phyloP scores from a whole-genome alignment of 2,329 filamentous ascomycete genomes.

The Bipolaris oryzae region DNA sequence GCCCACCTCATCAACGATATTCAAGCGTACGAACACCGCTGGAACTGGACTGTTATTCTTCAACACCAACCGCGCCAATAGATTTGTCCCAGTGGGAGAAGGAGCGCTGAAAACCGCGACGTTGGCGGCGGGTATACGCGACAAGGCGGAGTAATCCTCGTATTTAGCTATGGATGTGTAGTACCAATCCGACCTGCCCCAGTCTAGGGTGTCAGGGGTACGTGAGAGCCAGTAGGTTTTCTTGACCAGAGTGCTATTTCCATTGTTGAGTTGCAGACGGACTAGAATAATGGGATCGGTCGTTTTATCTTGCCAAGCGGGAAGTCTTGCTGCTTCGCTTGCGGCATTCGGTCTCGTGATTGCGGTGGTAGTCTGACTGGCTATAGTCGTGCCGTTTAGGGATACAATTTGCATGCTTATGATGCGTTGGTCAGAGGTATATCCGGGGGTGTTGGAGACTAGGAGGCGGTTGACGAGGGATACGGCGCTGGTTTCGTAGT shows the following conservation, averaged over 20 bases:
- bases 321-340: conserved; percentile 29
- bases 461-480: conserved; percentile 63
- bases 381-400: conserved; percentile 53
- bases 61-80: conserved; percentile 48
- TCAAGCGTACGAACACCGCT: conserved; percentile 64
- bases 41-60: conserved; percentile 59
- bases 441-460: conserved; percentile 20
- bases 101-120: neutral
- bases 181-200: conserved; percentile 64
- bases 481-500: conserved; percentile 55
- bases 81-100: conserved; percentile 37
- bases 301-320: conserved; percentile 40
- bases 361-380: conserved; percentile 31
- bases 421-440: conserved; percentile 36
- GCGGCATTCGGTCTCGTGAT: conserved; percentile 55
- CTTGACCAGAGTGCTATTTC: conserved; percentile 53
- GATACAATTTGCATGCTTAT: conserved; percentile 60
- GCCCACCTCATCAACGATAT: conserved; percentile 54
- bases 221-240: conserved; percentile 66
- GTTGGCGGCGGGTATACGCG: conserved; percentile 22
- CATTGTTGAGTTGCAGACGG: conserved; percentile 54
- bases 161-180: conserved; percentile 62
- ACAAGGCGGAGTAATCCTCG: conserved; percentile 56
- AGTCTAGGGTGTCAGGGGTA: conserved; percentile 59
- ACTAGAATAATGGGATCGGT: conserved; percentile 56